Conservation (phyloP, 2,329 filamentous ascomycete genomes). For the Moelleriella libera region DNA sequence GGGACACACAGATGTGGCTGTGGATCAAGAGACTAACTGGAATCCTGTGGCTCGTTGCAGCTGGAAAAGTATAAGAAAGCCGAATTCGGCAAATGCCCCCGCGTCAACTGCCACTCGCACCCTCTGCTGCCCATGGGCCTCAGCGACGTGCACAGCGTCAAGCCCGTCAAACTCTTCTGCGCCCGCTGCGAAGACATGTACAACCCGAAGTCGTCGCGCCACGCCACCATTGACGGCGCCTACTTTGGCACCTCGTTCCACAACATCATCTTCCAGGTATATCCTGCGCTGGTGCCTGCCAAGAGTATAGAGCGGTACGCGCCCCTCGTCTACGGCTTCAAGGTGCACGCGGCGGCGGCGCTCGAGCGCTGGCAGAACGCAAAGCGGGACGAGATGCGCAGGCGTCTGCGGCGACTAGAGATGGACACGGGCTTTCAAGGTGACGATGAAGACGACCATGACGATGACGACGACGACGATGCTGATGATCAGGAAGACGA, state of each 20-base stretch:
- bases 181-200: slow-evolving; percentile 95
- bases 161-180: slow-evolving; percentile 94
- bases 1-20: no score
- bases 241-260: slow-evolving; percentile 98
- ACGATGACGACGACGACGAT: slow-evolving; percentile 41
- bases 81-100: slow-evolving; percentile 95
- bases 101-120: slow-evolving; percentile 87
- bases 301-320: slow-evolving; percentile 81
- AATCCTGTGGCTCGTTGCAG: slow-evolving; percentile 27
- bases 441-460: slow-evolving; percentile 49
- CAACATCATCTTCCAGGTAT: slow-evolving; percentile 98
- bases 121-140: slow-evolving; percentile 90
- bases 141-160: slow-evolving; percentile 74
- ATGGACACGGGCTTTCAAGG: slow-evolving; percentile 73
- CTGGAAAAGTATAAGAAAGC: slow-evolving; percentile 98
- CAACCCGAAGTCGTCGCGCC: slow-evolving; percentile 94
- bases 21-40: no score
- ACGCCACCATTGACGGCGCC: slow-evolving; percentile 88
- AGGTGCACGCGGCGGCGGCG: slow-evolving; percentile 79
- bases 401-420: slow-evolving; percentile 53
- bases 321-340: slow-evolving; percentile 87
- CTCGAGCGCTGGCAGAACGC: slow-evolving; percentile 83
- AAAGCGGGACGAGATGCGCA: slow-evolving; percentile 69
- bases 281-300: slow-evolving; percentile 73
- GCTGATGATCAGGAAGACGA: slow-evolving; percentile 10